Conservation (phyloP, 2,329 filamentous ascomycete species). For the Neobulgaria alba region DNA sequence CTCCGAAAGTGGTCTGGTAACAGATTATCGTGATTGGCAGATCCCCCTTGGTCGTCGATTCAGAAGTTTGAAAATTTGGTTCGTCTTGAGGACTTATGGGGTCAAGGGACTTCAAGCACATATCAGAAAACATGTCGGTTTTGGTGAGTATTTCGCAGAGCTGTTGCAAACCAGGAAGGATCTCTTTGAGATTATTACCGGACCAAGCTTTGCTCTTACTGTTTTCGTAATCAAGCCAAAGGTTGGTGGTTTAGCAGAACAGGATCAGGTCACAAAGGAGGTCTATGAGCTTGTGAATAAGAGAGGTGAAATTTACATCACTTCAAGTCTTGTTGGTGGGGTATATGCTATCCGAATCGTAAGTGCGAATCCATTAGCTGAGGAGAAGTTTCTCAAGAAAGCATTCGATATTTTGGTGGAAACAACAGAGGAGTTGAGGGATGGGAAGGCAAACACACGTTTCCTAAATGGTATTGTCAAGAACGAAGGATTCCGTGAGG, state of each 20-base stretch:
- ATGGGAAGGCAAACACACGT: constrained; percentile 8
- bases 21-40: constrained; percentile 96
- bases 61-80: constrained; percentile 88
- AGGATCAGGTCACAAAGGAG: constrained; percentile 61
- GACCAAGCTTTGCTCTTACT: constrained; percentile 69
- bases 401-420: constrained; percentile 67
- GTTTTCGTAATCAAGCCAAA: constrained; percentile 58
- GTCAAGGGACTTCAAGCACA: constrained; percentile 66
- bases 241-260: constrained; percentile 35
- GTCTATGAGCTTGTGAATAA: constrained; percentile 70
- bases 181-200: constrained; percentile 67
- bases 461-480: constrained; percentile 12
- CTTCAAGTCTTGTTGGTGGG: constrained; percentile 63
- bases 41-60: constrained; percentile 87
- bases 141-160: constrained; percentile 62
- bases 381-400: constrained; percentile 62
- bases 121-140: constrained; percentile 56
- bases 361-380: constrained; percentile 59
- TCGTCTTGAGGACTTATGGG: constrained; percentile 79
- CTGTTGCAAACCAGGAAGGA: constrained; percentile 52
- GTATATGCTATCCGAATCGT: constrained; percentile 75
- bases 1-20: constrained; percentile 75
- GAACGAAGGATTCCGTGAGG: not conserved
- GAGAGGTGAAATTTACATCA: constrained; percentile 73
- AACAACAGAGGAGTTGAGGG: constrained; percentile 25